Evolutionary conservation across 2,329 filamentous ascomycete genomes (phyloP).

Genomic region (Fusarium armeniacum): DNA sequence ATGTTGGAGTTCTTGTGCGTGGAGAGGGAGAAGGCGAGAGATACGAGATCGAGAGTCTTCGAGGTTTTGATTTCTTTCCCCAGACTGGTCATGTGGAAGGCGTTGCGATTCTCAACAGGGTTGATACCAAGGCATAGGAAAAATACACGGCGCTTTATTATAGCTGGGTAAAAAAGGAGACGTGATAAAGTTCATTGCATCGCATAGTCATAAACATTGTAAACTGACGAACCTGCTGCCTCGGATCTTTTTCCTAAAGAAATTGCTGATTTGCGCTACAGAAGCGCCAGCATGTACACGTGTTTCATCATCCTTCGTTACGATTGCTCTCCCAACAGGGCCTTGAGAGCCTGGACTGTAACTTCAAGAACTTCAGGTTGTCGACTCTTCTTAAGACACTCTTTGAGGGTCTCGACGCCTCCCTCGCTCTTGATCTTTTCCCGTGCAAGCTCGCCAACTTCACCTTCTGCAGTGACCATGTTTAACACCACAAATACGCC

Average conservation of each 20-base stretch:
- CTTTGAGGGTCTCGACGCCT: conserved; percentile 77
- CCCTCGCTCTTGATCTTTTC: conserved; percentile 72
- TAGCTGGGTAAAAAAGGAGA: conserved; percentile 17
- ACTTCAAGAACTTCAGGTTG: conserved; percentile 78
- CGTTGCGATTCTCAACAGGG: conserved; percentile 73
- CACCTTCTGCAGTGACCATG: conserved; percentile 75
- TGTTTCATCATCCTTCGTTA: conserved; percentile 14
- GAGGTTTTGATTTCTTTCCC: conserved; percentile 97
- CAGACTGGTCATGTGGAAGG: conserved; percentile 82
- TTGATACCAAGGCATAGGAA: conserved; percentile 53
- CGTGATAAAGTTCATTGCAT: conserved; percentile 34
- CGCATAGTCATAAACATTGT: conserved; percentile 40
- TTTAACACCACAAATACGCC: conserved; percentile 84
- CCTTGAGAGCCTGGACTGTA: conserved; percentile 80
- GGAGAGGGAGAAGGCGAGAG: conserved; percentile 67
- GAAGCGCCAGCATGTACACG: conserved; percentile 17
- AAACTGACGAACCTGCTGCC: conserved; percentile 30
- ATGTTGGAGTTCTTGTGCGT: conserved; percentile 88
- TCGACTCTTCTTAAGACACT: conserved; percentile 76
- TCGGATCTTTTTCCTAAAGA: conserved; percentile 14
- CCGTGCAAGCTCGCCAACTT: conserved; percentile 72
- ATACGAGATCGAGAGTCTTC: conserved; percentile 91
- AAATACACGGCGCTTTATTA: conserved; percentile 28
- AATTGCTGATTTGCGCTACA: conserved; percentile 14
- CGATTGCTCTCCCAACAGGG: conserved; percentile 64